Base-by-base conservation (phyloP, 208 protist species). In the Wallacemonas sp. region DNA sequence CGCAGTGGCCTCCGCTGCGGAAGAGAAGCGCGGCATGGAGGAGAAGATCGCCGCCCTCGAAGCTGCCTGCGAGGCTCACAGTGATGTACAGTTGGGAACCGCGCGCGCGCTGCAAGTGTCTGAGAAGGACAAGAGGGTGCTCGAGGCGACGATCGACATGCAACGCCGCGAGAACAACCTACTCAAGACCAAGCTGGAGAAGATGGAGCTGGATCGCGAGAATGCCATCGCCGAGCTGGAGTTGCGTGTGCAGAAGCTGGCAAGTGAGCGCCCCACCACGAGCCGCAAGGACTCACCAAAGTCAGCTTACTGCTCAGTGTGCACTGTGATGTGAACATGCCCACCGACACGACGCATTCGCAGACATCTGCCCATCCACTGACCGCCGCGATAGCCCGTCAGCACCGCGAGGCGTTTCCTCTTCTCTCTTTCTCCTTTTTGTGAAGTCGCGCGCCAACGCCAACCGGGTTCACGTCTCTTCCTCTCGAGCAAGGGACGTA, bases 251-350 rank as follows among this genome's bases (percentile, higher is more conserved):
- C 45, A 52, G 21, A 33, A 41, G 22, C 24, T 71, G 15, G 42
- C 24, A 32, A 32, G 32, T 0, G 34, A 62, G 32, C 50, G 50
- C 21, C 30, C 5, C 30, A 32, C 9, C 3, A 13, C 50, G 24
- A 37, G 21, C 17, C 26, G 13, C 13, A 57, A 57, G 50, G 8
- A 41, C 8, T 13, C 50, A 4, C 50, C 1, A 0, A 57, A 57
- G 21, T 6, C n/a, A 4, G 26, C 50, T 27, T 46, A 48, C 24
- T 67, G 45, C 41, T 53, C 37, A 19, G 30, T 34, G 30, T 74
- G 60, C 42, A 29, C 27, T 36, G 52, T 74, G 58, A 68, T 68
- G 68, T 76, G 50, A 69, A 9, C 5, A 21, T 32, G 1, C 36
- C 50, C 3, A 13, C n/a, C n/a, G n/a, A n/a, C n/a, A n/a, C n/a